phyloP scores from a whole-genome alignment of 1,284 basidiomycete species.

The Puccinia horiana region DNA sequence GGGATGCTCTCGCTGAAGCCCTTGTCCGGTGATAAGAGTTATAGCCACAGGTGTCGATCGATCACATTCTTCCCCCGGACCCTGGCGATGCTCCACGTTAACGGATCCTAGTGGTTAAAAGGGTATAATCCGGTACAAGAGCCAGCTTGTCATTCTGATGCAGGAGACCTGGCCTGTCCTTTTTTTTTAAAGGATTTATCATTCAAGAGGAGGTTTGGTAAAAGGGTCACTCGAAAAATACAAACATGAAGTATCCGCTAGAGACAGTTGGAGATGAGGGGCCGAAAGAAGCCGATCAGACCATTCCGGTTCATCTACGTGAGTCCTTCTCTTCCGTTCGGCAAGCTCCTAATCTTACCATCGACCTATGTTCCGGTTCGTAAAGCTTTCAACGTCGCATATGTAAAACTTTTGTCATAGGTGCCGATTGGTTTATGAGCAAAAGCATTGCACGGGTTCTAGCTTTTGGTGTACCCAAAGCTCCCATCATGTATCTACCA shows the following conservation, averaged over 20 bases:
- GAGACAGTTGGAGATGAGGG: conserved; percentile 21
- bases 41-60: not conserved
- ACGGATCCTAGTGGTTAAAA: not conserved
- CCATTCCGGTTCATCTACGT: not conserved
- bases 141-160: not conserved
- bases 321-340: not conserved
- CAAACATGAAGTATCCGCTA: not conserved
- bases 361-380: not conserved
- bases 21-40: not conserved
- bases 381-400: not conserved
- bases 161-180: not conserved
- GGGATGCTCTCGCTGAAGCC: not conserved
- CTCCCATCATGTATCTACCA: not conserved
- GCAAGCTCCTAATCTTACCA: conserved; percentile 24
- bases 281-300: conserved; percentile 15
- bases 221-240: not conserved
- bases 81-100: not conserved
- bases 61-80: not conserved
- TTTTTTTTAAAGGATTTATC: not conserved
- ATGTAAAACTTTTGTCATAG: not conserved
- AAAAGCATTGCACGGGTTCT: not conserved
- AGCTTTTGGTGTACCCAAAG: not conserved
- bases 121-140: conserved; percentile 1
- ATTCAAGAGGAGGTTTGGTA: not conserved
- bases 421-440: not conserved